Percentiles rank a stretch among this genome's conserved stretches.
Evolutionary conservation across 2,329 filamentous ascomycete species (phyloP).

Genomic region (Cryoendolithus antarcticus): DNA sequence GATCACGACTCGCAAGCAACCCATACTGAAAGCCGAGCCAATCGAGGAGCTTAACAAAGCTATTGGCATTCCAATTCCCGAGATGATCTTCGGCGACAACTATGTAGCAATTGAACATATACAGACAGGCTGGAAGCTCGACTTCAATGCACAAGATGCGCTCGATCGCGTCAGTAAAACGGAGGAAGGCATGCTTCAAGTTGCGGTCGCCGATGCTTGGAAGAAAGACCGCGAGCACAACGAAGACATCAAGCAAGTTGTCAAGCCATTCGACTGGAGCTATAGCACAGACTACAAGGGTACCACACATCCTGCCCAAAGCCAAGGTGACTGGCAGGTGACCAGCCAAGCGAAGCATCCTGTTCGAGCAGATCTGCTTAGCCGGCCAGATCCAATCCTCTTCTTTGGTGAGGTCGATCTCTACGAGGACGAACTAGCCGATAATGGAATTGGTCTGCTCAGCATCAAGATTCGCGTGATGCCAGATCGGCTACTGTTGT

Average conservation of each 20-base stretch:
- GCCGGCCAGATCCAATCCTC: constrained; percentile 79
- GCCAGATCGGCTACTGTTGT: constrained; percentile 72
- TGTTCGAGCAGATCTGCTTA: constrained; percentile 79
- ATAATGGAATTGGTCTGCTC: constrained; percentile 86
- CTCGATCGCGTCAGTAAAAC: constrained; percentile 92
- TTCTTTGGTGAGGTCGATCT: constrained; percentile 95
- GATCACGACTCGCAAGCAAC: constrained; percentile 76
- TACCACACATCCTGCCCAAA: constrained; percentile 34
- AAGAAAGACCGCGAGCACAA: constrained; percentile 60
- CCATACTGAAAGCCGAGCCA: constrained; percentile 81
- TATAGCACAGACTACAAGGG: constrained; percentile 85
- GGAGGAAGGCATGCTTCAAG: constrained; percentile 77
- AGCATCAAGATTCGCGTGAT: constrained; percentile 90
- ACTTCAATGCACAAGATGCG: constrained; percentile 77
- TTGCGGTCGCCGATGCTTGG: constrained; percentile 88
- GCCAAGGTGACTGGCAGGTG: constrained; percentile 13
- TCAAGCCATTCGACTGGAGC: constrained; percentile 96
- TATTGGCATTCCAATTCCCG: constrained; percentile 77
- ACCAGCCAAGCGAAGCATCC: constrained; percentile 30
- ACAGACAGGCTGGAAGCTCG: constrained; percentile 63
- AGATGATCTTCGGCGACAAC: constrained; percentile 99
- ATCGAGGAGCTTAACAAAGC: constrained; percentile 74
- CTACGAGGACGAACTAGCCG: constrained; percentile 94
- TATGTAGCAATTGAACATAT: constrained; percentile 61
- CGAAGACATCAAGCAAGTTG: constrained; percentile 78